A percentile compares a stretch with the other conserved stretches of the same genome.
Evolutionary conservation across 176 grass and related monocot species (phyloP).

Genomic region (Bothriochloa decipiens): DNA sequence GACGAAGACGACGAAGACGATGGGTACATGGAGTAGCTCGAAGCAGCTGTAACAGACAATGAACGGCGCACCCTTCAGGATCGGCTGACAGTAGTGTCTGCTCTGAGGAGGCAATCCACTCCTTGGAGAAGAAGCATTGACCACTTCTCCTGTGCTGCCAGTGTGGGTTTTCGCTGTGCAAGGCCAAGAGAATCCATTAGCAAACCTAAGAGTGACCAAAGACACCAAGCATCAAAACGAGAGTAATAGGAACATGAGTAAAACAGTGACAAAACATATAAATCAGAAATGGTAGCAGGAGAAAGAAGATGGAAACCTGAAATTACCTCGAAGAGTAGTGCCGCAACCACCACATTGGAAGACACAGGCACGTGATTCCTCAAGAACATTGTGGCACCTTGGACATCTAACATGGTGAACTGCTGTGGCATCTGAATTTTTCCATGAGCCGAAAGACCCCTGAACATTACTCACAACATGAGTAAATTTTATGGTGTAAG

Average conservation of each 20-base stretch:
- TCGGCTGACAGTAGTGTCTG: not conserved
- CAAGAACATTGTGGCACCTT: slow-evolving; percentile 54
- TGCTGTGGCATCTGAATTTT: slow-evolving; percentile 12
- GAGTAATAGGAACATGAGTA: too few relatives aligned
- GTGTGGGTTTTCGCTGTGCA: slow-evolving; percentile 51
- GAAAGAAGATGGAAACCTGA: not conserved
- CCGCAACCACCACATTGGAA: slow-evolving; percentile 85
- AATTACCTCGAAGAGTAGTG: slow-evolving; percentile 71
- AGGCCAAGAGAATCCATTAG: slow-evolving; percentile 17
- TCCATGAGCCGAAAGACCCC: slow-evolving; percentile 44
- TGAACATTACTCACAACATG: too few relatives aligned
- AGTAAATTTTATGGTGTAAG: too few relatives aligned
- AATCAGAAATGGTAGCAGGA: not conserved
- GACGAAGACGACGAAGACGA: too few relatives aligned
- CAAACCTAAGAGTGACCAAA: too few relatives aligned
- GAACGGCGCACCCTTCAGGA: too few relatives aligned
- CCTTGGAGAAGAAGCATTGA: not conserved
- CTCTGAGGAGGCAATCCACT: slow-evolving; percentile 3
- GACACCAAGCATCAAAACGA: too few relatives aligned
- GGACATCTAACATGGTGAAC: slow-evolving; percentile 72
- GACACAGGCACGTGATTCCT: slow-evolving; percentile 53
- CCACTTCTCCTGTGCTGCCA: slow-evolving; percentile 2
- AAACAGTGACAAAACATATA: not conserved
- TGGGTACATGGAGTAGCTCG: too few relatives aligned
- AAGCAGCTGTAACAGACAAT: too few relatives aligned